Evolutionary conservation across 768 basidiomycete species (phyloP).

Genomic region (Lactifluus rugatus): DNA sequence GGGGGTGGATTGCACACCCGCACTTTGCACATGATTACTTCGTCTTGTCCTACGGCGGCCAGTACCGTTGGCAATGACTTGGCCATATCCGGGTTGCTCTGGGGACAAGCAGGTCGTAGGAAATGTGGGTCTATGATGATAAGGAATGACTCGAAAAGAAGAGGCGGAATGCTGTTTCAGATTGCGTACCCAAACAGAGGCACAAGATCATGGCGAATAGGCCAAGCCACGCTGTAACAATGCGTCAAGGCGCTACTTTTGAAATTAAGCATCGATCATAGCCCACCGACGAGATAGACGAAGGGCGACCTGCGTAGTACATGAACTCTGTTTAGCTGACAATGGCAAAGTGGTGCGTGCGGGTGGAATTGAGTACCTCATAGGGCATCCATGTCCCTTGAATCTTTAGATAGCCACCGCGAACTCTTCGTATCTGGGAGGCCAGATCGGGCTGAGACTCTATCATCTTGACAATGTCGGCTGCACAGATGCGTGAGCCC

Average conservation of each 20-base stretch:
- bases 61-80: conserved; percentile 46
- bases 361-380: conserved; percentile 41
- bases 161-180: neutral
- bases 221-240: conserved; percentile 69
- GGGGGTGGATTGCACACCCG: conserved; percentile 6
- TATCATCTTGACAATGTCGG: conserved; percentile 89
- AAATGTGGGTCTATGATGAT: conserved; percentile 57
- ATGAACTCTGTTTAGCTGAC: conserved; percentile 7
- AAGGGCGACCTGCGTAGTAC: conserved; percentile 52
- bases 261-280: conserved; percentile 10
- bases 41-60: conserved; percentile 18
- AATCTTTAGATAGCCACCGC: conserved; percentile 84
- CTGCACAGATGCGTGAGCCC: conserved; percentile 31
- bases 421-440: conserved; percentile 69
- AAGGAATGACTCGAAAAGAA: conserved; percentile 13
- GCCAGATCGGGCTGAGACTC: conserved; percentile 86
- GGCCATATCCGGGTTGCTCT: conserved; percentile 80
- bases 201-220: conserved; percentile 74
- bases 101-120: conserved; percentile 76
- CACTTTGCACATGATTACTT: conserved; percentile 11
- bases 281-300: conserved; percentile 67
- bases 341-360: conserved; percentile 5
- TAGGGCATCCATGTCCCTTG: conserved; percentile 95
- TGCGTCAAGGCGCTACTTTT: conserved; percentile 9
- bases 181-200: conserved; percentile 73